Conservation (phyloP, 768 basidiomycete species). For the Pholiota microspora region DNA sequence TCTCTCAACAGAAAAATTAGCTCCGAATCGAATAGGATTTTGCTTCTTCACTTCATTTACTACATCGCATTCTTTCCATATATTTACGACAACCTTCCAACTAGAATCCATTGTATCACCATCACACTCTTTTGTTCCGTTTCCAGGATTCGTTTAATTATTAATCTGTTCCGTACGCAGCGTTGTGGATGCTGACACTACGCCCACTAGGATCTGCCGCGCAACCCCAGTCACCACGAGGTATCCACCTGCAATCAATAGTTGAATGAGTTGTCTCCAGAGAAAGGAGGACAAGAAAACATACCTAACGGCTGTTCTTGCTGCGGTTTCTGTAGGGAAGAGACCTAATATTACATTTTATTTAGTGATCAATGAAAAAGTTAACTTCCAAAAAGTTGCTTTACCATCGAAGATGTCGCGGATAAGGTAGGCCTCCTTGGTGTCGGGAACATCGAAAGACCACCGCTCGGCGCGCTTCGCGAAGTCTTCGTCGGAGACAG, state of each 20-base stretch:
- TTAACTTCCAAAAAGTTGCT: constrained; percentile 9
- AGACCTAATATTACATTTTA: constrained; percentile 42
- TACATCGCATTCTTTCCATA: constrained; percentile 13
- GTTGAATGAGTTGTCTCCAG: constrained; percentile 10
- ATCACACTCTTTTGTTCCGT: constrained; percentile 27
- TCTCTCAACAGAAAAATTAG: constrained; percentile 4
- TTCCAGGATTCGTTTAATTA: constrained; percentile 26
- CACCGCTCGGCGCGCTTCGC: constrained; percentile 71
- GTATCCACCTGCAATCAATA: constrained; percentile 68
- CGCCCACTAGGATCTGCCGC: constrained; percentile 92
- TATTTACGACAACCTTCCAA: constrained; percentile 19
- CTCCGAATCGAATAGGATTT: constrained; percentile 11
- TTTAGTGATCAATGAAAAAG: neutral
- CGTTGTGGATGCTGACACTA: constrained; percentile 93
- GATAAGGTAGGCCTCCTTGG: constrained; percentile 95
- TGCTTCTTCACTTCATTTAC: constrained; percentile 5
- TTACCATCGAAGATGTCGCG: constrained; percentile 87
- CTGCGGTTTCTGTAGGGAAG: constrained; percentile 86
- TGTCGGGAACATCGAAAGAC: constrained; percentile 81
- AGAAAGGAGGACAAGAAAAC: constrained; percentile 24
- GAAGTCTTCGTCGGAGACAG: constrained; percentile 82
- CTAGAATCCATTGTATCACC: constrained; percentile 28
- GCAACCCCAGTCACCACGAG: constrained; percentile 96
- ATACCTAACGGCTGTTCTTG: constrained; percentile 86
- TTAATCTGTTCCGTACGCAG: constrained; percentile 65